Evolutionary conservation across 306 rosid genomes (phyloP), one percentile per base, ranked within the genome.

Genomic region (Cucumis melo): DNA sequence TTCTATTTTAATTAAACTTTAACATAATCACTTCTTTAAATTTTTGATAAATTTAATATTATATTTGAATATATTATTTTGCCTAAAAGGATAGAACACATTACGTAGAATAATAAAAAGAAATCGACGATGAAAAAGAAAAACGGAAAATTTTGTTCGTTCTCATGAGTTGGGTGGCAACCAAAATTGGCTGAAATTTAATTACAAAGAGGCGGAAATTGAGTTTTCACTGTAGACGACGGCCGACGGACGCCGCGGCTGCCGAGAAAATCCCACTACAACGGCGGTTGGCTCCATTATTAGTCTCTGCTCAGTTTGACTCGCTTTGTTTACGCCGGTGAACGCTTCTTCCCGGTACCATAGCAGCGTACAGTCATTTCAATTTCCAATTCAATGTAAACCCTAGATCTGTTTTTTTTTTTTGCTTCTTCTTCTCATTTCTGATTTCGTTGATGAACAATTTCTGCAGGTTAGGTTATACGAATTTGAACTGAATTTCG

Each of bases 401-500:
- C 89, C 89, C 88, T 89, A 84, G 84, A 84, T 80, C 75, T 34
- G 79, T 67, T 78, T 59, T 2, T 16, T 16, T 10, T 16, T 41
- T 4, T 41, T 70, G n/a, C 77, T 34, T 54, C 55, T 50, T 21
- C 57, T 70, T 70, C 7, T 23, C 39, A 7, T 71, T 68, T 71
- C 41, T 24, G 39, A 71, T 71, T 71, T 23, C 23, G 14, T 23
- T 3, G 58, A 71, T 14, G 58, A 71, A 46, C 5, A 23, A 21
- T 44, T 51, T 64, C 59, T 78, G 85, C 61, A 63, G 72, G 48
- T 75, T 20, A 21, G 67, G 32, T 75, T 41, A 12, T 14, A 24
- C 75, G 21, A 46, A 7, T 44, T 71, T 46, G 21, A 71, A 10
- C 23, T 7, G 55, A 68, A 23, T 71, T 71, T 48, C 57, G 41